Conservation (phyloP, 805 yeast species). For the Starmera caribaea region DNA sequence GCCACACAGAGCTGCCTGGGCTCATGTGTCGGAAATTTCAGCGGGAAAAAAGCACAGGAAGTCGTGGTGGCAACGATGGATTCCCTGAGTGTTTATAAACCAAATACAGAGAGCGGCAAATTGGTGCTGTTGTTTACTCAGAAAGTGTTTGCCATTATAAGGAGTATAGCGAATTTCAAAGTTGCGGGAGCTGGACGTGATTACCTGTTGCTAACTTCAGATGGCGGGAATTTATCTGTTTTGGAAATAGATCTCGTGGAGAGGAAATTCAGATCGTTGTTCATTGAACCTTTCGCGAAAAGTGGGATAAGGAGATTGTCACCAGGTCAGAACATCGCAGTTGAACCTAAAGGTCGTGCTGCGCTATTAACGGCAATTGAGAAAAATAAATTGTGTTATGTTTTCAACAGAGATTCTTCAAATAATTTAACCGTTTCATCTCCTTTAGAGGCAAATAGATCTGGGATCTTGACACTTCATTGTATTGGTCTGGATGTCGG, state of each 20-base stretch:
- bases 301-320: constrained; percentile 65
- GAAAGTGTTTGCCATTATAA: constrained; percentile 48
- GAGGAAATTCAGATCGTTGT: constrained; percentile 32
- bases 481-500: constrained; percentile 62
- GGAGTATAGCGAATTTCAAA: constrained; percentile 41
- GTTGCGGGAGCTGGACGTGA: constrained; percentile 47
- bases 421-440: constrained; percentile 46
- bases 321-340: constrained; percentile 65
- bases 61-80: constrained; percentile 50
- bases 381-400: constrained; percentile 60
- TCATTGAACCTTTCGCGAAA: constrained; percentile 62
- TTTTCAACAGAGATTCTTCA: constrained; percentile 40
- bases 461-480: constrained; percentile 40
- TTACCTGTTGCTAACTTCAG: constrained; percentile 59
- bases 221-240: constrained; percentile 63
- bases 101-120: constrained; percentile 47
- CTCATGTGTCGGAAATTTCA: constrained; percentile 63
- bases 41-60: constrained; percentile 50
- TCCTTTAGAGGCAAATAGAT: constrained; percentile 60
- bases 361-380: constrained; percentile 65
- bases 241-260: constrained; percentile 33
- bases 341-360: constrained; percentile 68
- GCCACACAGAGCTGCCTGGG: constrained; percentile 41
- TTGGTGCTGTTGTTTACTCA: constrained; percentile 33
- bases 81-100: constrained; percentile 41